Evolutionary conservation across 768 basidiomycete species (phyloP).

Genomic region (Lenzites betulinus): DNA sequence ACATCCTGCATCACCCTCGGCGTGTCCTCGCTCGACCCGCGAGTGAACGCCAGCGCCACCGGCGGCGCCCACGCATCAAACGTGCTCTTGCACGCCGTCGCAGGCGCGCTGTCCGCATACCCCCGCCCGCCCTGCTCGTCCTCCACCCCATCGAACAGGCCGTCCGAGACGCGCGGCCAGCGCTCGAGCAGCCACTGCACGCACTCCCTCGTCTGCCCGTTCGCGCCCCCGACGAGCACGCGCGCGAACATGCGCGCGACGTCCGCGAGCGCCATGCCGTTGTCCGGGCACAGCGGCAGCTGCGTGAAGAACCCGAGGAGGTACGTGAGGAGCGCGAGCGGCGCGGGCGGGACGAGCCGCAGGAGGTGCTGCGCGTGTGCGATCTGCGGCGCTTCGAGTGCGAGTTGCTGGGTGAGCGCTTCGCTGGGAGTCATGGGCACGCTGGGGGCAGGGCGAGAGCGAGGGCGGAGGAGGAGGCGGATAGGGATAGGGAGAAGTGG

Average conservation of each 20-base stretch:
- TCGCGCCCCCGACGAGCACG: slow-evolving; percentile 36
- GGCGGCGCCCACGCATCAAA: background rate
- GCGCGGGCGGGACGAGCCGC: slow-evolving; percentile 46
- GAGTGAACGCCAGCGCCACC: background rate
- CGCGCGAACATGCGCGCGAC: slow-evolving; percentile 50
- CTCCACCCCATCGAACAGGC: slow-evolving; percentile 8
- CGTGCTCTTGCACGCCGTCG: background rate
- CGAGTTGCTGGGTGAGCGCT: background rate
- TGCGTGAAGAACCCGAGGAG: slow-evolving; percentile 53
- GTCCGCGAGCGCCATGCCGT: slow-evolving; percentile 47
- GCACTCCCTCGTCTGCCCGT: background rate
- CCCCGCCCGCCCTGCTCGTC: background rate
- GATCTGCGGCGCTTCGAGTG: slow-evolving; percentile 38
- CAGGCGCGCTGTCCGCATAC: slow-evolving; percentile 2
- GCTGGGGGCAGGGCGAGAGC: background rate
- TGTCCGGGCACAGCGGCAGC: slow-evolving; percentile 51
- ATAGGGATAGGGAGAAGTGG: no score
- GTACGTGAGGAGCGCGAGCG: slow-evolving; percentile 46
- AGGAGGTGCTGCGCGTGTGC: slow-evolving; percentile 48
- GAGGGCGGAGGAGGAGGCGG: no score
- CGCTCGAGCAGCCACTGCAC: slow-evolving; percentile 32
- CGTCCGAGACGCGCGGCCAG: slow-evolving; percentile 22
- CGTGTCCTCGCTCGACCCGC: background rate
- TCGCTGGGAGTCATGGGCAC: slow-evolving; percentile 11
- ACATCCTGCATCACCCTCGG: background rate